These are phyloP conservation scores for Cryptococcus sp. DNA, from an alignment of 1,284 basidiomycete genomes.

Conservation along the genomic window DNA sequence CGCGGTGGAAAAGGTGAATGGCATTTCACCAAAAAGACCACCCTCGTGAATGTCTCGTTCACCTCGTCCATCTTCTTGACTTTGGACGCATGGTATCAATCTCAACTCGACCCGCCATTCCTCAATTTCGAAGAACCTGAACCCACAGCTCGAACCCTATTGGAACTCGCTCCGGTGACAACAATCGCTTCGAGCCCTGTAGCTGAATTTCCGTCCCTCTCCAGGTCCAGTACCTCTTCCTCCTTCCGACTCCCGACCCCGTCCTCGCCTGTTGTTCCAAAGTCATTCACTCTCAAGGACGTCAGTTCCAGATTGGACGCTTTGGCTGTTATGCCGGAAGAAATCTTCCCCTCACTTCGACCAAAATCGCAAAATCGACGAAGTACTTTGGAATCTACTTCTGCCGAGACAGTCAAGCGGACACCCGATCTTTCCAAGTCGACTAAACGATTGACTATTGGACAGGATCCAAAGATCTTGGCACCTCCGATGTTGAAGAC, in stretches of 20 bases:
- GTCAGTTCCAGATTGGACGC: neutral
- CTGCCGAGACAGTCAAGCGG: neutral
- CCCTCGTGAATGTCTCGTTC: conserved; percentile 19
- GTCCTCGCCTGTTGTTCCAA: neutral
- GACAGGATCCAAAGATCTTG: neutral
- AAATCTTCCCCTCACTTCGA: neutral
- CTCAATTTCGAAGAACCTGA: conserved; percentile 4
- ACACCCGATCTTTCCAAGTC: neutral
- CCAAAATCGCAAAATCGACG: neutral
- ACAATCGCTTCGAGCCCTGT: neutral
- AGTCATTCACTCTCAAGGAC: neutral
- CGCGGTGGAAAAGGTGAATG: conserved; percentile 29
- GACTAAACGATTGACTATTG: neutral
- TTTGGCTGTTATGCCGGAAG: neutral
- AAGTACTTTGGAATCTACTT: too few relatives aligned
- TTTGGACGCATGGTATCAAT: conserved; percentile 13
- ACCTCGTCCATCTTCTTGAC: conserved; percentile 15
- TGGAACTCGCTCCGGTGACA: neutral
- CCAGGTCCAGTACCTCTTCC: neutral
- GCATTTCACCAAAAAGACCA: conserved; percentile 20
- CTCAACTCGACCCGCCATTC: conserved; percentile 9
- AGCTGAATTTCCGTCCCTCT: neutral
- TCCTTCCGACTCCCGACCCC: neutral
- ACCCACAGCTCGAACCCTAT: neutral
- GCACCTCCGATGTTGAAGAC: neutral